Base-by-base conservation (phyloP, 2,329 filamentous ascomycete species). In the Diaporthe sp. region DNA sequence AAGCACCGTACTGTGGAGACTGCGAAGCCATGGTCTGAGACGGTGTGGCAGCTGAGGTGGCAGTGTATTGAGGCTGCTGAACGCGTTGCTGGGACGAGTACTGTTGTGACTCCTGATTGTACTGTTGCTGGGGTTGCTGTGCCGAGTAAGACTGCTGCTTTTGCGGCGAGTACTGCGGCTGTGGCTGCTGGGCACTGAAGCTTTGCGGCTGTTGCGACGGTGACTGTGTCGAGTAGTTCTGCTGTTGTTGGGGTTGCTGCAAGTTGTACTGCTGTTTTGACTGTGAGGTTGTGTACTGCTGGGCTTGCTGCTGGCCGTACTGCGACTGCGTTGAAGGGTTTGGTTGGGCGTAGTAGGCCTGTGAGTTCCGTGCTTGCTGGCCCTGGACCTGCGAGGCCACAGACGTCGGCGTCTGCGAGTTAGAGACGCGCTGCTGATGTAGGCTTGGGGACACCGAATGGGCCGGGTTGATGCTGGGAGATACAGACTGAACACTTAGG, bases 21-120 rank as follows among this genome's bases (percentile, higher is more conserved):
- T 80, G 81, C 22, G 80, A 78, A 9, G 80, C 68, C 25, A 77
- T n/a, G 31, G 78, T 67, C 57, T 80, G 82, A 17, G 81, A 78
- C 22, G 77, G 61, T 12, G 78, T 76, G 15, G 73, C 75, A 25
- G 79, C 70, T 8, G 79, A 78, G 25, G 75, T 78, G 9, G 79
- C 78, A 20, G 73, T 68, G 37, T 77, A 77, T 20, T 80, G 76
- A 47, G 81, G 80, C 42, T 79, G 80, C 73, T 80, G 80, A 55
- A 80, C 80, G 51, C 80, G 79, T 55, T 79, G 79, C 67, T 81
- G 80, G 7, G 78, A 75, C 10, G 76, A 63, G 60, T 77, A 77
- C 25, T 74, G 75, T 49, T 74, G 74, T 47, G 76, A 72, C 28
- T 76, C 74, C 13, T 75, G 67, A 42, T 68, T 53, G 22, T 77